Evolutionary conservation across 2,329 filamentous ascomycete species (phyloP).

Genomic region (Trichoderma polysporum): DNA sequence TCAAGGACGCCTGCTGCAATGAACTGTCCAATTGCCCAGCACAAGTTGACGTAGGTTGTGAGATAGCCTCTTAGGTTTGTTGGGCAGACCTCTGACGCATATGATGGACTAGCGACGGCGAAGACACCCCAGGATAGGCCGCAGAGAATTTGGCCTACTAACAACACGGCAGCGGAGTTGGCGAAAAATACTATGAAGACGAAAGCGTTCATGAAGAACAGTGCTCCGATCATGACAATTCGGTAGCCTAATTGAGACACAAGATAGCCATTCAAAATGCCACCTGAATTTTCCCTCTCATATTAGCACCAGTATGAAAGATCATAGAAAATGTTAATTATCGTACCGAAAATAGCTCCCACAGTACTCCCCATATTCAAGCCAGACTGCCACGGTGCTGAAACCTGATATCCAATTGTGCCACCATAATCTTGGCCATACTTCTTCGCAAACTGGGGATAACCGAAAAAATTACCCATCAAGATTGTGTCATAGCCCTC

Average conservation of each 20-base stretch:
- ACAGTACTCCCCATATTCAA: slow-evolving; percentile 45
- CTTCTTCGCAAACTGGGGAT: slow-evolving; percentile 26
- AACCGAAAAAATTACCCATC: slow-evolving; percentile 40
- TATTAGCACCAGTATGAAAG: neutral
- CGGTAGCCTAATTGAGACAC: slow-evolving; percentile 39
- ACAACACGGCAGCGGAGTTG: slow-evolving; percentile 36
- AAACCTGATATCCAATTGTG: slow-evolving; percentile 37
- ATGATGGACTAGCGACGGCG: slow-evolving; percentile 47
- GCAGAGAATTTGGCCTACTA: slow-evolving; percentile 46
- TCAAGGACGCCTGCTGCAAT: slow-evolving; percentile 38
- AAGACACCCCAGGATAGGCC: slow-evolving; percentile 48
- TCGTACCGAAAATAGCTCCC: slow-evolving; percentile 47
- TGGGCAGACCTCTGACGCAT: slow-evolving; percentile 46
- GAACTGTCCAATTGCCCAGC: slow-evolving; percentile 48
- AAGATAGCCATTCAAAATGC: slow-evolving; percentile 16
- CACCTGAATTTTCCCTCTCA: slow-evolving; percentile 29
- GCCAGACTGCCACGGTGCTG: slow-evolving; percentile 51
- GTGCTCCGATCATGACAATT: slow-evolving; percentile 40
- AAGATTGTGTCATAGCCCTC: slow-evolving; percentile 41
- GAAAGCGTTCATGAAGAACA: slow-evolving; percentile 36
- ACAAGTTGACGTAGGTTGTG: slow-evolving; percentile 47
- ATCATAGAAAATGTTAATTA: slow-evolving; percentile 22
- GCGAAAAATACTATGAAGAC: slow-evolving; percentile 51
- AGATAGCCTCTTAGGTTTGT: slow-evolving; percentile 43
- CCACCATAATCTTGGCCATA: slow-evolving; percentile 17